These are phyloP conservation scores for Xylaria castorea DNA, from an alignment of 495 filamentous ascomycete genomes.

Conservation along the genomic window DNA sequence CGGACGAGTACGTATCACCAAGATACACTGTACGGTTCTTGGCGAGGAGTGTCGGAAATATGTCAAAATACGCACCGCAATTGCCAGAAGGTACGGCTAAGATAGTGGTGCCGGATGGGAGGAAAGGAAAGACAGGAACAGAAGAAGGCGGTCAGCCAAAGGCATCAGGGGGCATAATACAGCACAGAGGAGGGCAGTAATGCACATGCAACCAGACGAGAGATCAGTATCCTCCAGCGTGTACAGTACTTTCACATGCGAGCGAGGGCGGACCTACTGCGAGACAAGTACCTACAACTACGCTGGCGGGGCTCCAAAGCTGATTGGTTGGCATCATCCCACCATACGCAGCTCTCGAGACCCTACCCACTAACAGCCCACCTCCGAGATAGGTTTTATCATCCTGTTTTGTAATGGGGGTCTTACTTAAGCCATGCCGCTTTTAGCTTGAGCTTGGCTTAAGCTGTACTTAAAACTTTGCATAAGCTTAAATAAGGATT, in stretches of 20 bases:
- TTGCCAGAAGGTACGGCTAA: not conserved
- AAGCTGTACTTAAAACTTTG: no score
- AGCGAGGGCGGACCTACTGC: constrained; percentile 20
- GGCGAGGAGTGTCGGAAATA: constrained; percentile 10
- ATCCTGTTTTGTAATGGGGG: no score
- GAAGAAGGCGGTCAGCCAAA: not conserved
- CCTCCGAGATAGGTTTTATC: no score
- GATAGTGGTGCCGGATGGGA: not conserved
- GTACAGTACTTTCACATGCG: constrained; percentile 38
- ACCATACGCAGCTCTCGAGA: not conserved
- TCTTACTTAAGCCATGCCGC: no score
- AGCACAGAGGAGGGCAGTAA: constrained; percentile 9
- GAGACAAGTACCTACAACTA: not conserved
- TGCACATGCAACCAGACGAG: not conserved
- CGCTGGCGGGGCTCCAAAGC: not conserved
- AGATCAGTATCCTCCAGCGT: not conserved
- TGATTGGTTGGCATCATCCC: not conserved
- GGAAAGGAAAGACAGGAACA: not conserved
- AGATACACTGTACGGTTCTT: not conserved
- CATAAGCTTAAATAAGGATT: no score
- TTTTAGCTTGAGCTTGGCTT: no score
- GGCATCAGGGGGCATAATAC: not conserved
- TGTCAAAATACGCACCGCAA: not conserved
- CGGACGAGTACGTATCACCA: not conserved
- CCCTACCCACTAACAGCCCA: not conserved